Evolutionary conservation across 176 grass and related monocot genomes (phyloP), one percentile per base, ranked within the genome.

Genomic region (Phoenix roebelenii): DNA sequence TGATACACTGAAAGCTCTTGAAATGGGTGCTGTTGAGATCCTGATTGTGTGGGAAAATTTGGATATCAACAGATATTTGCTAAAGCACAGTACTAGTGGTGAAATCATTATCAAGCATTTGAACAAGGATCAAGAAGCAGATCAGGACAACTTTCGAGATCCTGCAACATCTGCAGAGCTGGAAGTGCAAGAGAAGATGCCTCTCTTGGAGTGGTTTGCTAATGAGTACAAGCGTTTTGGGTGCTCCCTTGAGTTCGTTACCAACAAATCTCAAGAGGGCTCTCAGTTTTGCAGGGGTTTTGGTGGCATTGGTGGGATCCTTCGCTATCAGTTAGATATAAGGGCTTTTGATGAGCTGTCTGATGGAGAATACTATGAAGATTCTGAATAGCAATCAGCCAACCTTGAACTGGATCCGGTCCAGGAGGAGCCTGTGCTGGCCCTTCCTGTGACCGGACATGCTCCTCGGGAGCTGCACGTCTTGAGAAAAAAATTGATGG

Each of bases 11-110:
- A 25, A 63, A 29, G 59, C 69, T 15, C 77, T 79, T 4, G 74
- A 65, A 57, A 51, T 58, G 75, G 75, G 75, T 16, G 59, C 59
- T 51, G 59, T 70, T 23, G 75, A 64, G 19, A 70, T 24, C 16
- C 29, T 70, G 61, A 63, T 77, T 32, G 51, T 77, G 59, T 77
- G 66, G 74, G 74, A 58, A 56, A 77, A 77, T 77, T 44, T 77
- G 44, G 66, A 77, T 26, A 20, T 63, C 14, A 57, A 58, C 6
- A 30, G 61, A 29, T 58, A 74, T 58, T 39, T 74, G 44, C 5
- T 74, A 18, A 74, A 74, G 44, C 48, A 77, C 32, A 16, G 58
- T 57, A 10, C 1, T 7, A 77, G 10, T 3, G 74, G 59, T 25
- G 66, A 63, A 57, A 64, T 30, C 0, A 7, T 32, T 0, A 25